Percentiles rank a stretch among this genome's conserved stretches.
phyloP scores from a whole-genome alignment of 306 rosid genomes.

The Acacia crassicarpa region DNA sequence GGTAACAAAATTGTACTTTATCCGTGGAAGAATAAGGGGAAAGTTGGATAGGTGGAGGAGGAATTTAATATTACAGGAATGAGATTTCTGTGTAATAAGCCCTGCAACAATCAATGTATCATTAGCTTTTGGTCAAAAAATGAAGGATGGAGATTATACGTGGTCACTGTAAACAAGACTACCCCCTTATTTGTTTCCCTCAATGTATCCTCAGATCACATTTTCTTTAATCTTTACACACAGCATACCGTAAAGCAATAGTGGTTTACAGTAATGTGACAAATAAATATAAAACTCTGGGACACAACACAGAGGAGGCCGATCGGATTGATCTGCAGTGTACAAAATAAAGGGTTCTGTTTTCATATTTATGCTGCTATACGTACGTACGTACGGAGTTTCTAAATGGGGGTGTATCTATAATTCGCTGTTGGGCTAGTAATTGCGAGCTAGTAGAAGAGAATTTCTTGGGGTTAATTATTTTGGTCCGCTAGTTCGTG shows the following conservation, averaged over 20 bases:
- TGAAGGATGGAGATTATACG: neutral
- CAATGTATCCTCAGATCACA: neutral
- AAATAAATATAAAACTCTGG: too few species aligned
- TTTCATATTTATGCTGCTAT: too few species aligned
- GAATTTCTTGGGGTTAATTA: neutral
- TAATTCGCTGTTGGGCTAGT: neutral
- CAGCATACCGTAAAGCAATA: neutral
- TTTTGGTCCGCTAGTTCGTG: slow-evolving; percentile 38
- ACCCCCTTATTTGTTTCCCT: neutral
- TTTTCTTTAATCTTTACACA: neutral
- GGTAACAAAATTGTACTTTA: neutral
- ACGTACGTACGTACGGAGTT: neutral
- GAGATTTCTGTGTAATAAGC: slow-evolving; percentile 25
- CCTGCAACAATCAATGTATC: neutral
- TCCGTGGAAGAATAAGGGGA: neutral
- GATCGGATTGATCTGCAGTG: too few species aligned
- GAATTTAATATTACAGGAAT: neutral
- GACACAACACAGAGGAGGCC: too few species aligned
- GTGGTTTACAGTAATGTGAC: neutral
- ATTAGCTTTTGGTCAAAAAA: slow-evolving; percentile 13
- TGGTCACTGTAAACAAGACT: neutral
- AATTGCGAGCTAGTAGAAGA: neutral
- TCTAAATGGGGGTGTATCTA: neutral
- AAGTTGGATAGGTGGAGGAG: neutral
- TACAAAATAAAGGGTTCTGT: too few species aligned